Conservation (phyloP, 331 rosid species). For the Malus hybrid region DNA sequence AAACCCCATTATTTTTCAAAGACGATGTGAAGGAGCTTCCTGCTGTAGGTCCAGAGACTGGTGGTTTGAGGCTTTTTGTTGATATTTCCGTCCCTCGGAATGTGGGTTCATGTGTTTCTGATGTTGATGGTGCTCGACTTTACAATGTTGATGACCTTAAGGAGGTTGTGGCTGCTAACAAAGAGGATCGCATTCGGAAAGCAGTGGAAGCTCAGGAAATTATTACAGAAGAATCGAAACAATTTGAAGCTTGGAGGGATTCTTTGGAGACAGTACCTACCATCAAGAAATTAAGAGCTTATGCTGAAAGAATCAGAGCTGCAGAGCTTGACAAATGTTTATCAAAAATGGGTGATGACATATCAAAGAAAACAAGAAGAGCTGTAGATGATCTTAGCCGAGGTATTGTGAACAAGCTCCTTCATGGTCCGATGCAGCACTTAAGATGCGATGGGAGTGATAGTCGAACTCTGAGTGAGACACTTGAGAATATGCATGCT, state of each 20-base stretch:
- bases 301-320: slow-evolving; percentile 83
- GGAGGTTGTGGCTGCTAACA: slow-evolving; percentile 98
- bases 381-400: slow-evolving; percentile 97
- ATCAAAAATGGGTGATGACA: slow-evolving; percentile 88
- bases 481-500: slow-evolving; percentile 96
- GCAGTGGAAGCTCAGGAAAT: slow-evolving; percentile 94
- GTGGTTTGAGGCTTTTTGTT: slow-evolving; percentile 60
- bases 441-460: slow-evolving; percentile 94
- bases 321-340: slow-evolving; percentile 94
- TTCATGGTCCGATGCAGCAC: slow-evolving; percentile 99
- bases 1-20: slow-evolving; percentile 68
- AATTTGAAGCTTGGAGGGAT: slow-evolving; percentile 97
- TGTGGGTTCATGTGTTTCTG: slow-evolving; percentile 54
- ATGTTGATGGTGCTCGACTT: slow-evolving; percentile 42
- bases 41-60: slow-evolving; percentile 48
- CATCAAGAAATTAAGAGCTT: slow-evolving; percentile 90
- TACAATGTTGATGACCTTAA: slow-evolving; percentile 95
- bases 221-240: slow-evolving; percentile 81
- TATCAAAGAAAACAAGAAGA: slow-evolving; percentile 74
- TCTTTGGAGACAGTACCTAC: slow-evolving; percentile 97
- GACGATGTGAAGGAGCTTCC: slow-evolving; percentile 68
- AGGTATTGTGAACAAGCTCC: slow-evolving; percentile 90
- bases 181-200: slow-evolving; percentile 84
- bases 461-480: slow-evolving; percentile 75
- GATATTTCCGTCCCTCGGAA: slow-evolving; percentile 95